A percentile compares a stretch with the other conserved stretches of the same genome.
These are phyloP conservation scores for Fusarium clavum DNA, from an alignment of 2,329 filamentous ascomycete genomes.

Conservation along the genomic window DNA sequence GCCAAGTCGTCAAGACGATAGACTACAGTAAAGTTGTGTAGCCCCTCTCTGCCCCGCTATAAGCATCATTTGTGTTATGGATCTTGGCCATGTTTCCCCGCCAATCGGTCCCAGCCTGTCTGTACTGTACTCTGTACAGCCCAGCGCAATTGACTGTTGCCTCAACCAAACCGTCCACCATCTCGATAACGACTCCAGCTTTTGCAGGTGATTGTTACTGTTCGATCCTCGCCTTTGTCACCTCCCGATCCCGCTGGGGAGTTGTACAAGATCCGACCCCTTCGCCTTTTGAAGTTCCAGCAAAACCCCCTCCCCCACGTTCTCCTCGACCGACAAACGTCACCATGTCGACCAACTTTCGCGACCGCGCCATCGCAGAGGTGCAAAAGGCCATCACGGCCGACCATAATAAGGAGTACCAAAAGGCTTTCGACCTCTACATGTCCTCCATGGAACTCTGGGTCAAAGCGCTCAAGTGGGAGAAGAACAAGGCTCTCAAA, in stretches of 20 bases:
- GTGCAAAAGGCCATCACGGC: slow-evolving; percentile 98
- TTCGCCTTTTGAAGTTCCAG: background rate
- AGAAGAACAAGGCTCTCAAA: slow-evolving; percentile 97
- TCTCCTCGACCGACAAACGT: slow-evolving; percentile 32
- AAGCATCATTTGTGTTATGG: slow-evolving; percentile 42
- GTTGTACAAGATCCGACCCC: slow-evolving; percentile 2
- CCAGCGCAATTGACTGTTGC: slow-evolving; percentile 36
- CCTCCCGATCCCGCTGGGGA: slow-evolving; percentile 15
- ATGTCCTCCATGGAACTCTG: slow-evolving; percentile 96
- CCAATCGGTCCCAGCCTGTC: slow-evolving; percentile 48
- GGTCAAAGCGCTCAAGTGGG: slow-evolving; percentile 99
- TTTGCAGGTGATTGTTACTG: background rate
- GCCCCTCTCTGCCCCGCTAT: slow-evolving; percentile 51
- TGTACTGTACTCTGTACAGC: slow-evolving; percentile 20
- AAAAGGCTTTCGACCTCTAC: slow-evolving; percentile 96
- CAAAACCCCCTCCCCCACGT: slow-evolving; percentile 32
- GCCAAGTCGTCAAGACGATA: slow-evolving; percentile 8
- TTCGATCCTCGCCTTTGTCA: background rate
- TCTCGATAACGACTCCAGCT: slow-evolving; percentile 15
- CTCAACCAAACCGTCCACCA: slow-evolving; percentile 33
- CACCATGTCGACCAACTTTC: slow-evolving; percentile 95
- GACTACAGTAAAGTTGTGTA: slow-evolving; percentile 37
- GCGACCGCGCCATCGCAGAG: slow-evolving; percentile 94
- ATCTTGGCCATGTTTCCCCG: slow-evolving; percentile 52
- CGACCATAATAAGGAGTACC: slow-evolving; percentile 95